These are phyloP conservation scores for Bruguiera sexangula DNA, from an alignment of 345 rosid genomes.

Conservation along the genomic window DNA sequence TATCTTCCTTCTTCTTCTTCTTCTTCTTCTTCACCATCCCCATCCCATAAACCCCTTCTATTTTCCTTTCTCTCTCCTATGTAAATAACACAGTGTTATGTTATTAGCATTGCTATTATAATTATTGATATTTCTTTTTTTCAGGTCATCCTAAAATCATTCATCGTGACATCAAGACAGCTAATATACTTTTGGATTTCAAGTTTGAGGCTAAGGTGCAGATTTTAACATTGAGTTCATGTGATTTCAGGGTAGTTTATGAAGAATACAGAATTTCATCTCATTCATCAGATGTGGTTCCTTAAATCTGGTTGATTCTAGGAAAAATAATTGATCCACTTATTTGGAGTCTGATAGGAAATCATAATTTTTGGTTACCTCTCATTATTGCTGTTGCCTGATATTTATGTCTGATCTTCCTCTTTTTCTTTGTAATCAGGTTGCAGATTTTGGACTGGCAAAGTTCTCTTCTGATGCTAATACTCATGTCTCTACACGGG, in stretches of 20 bases:
- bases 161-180: constrained; percentile 89
- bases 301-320: neutral
- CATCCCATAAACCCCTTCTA: neutral
- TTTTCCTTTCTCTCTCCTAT: neutral
- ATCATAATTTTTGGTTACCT: neutral
- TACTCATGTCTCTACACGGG: constrained; percentile 91
- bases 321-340: neutral
- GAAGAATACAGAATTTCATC: neutral
- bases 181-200: constrained; percentile 81
- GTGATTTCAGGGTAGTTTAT: neutral
- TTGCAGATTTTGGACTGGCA: constrained; percentile 96
- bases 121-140: neutral
- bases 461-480: constrained; percentile 69
- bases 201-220: constrained; percentile 85
- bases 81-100: neutral
- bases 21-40: neutral
- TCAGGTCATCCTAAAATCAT: constrained; percentile 91
- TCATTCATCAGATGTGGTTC: neutral
- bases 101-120: neutral
- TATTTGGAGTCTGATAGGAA: neutral
- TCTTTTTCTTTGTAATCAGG: constrained; percentile 40
- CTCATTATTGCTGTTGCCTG: neutral
- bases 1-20: neutral
- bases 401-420: neutral
- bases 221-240: neutral